A percentile compares a stretch with the other conserved stretches of the same genome.
Conservation (phyloP, 345 rosid species). For the Syzygium aromaticum region DNA sequence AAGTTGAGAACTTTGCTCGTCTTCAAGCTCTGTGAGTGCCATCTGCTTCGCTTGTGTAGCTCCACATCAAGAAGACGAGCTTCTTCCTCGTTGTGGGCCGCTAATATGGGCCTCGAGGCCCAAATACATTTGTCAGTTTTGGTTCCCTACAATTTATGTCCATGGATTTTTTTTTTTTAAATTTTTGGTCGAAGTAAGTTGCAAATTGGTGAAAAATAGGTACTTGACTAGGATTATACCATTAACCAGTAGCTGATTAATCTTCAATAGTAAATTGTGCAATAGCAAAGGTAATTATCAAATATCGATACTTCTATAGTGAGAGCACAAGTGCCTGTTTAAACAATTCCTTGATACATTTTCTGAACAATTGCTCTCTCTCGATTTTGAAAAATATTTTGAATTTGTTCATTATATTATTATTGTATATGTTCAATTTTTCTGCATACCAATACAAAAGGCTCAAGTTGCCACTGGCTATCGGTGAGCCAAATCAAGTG, state of each 20-base stretch:
- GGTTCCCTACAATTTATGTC: not conserved
- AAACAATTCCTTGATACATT: not conserved
- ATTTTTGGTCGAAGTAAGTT: no score
- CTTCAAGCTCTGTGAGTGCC: not conserved
- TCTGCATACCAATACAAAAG: rapidly evolving
- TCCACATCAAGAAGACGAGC: not conserved
- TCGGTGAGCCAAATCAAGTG: no score
- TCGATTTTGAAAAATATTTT: rapidly evolving
- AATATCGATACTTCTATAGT: not conserved
- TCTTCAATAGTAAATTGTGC: not conserved
- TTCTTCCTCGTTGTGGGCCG: not conserved
- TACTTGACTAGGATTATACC: not conserved
- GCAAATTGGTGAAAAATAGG: not conserved
- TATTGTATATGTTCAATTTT: not conserved
- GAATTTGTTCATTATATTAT: rapidly evolving
- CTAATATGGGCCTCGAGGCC: not conserved
- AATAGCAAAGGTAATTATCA: not conserved
- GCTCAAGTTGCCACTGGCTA: no score
- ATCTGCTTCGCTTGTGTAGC: not conserved
- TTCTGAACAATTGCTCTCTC: not conserved
- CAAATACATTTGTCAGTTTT: not conserved
- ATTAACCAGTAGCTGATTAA: not conserved
- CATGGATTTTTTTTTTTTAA: not conserved
- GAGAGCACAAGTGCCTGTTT: not conserved
- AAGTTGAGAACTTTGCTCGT: not conserved